Conservation (phyloP, 2,329 filamentous ascomycete genomes). For the Rhinocladiella similis region DNA sequence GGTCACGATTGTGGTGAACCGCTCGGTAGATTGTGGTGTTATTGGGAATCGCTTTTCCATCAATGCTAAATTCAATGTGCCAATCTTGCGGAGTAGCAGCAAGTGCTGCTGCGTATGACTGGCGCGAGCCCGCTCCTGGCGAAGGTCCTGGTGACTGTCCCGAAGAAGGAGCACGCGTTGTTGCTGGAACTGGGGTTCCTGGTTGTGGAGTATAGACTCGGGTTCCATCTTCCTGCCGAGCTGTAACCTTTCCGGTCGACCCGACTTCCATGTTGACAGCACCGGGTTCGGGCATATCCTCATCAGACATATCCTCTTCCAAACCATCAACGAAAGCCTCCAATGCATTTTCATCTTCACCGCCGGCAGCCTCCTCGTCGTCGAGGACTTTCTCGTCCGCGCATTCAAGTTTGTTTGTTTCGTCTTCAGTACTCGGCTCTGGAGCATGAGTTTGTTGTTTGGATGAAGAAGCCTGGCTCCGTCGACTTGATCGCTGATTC, state of each 20-base stretch:
- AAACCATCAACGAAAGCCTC: slow-evolving; percentile 89
- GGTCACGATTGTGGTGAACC: slow-evolving; percentile 70
- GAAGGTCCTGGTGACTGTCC: slow-evolving; percentile 43
- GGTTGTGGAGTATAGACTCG: slow-evolving; percentile 76
- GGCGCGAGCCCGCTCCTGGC: slow-evolving; percentile 50
- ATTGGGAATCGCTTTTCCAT: slow-evolving; percentile 78
- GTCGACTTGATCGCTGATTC: slow-evolving; percentile 64
- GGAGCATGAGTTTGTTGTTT: slow-evolving; percentile 56
- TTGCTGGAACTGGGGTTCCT: slow-evolving; percentile 37
- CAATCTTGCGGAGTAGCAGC: slow-evolving; percentile 84
- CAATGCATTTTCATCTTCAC: slow-evolving; percentile 58
- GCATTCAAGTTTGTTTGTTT: slow-evolving; percentile 78
- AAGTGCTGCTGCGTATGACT: slow-evolving; percentile 79
- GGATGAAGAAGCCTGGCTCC: slow-evolving; percentile 53
- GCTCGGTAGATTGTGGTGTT: slow-evolving; percentile 96
- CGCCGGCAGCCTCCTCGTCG: slow-evolving; percentile 65
- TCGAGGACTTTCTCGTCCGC: slow-evolving; percentile 86
- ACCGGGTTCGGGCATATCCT: slow-evolving; percentile 74
- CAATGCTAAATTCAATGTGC: slow-evolving; percentile 94
- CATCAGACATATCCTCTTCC: slow-evolving; percentile 77
- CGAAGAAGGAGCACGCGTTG: slow-evolving; percentile 29
- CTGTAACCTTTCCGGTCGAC: slow-evolving; percentile 82
- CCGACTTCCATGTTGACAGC: slow-evolving; percentile 91
- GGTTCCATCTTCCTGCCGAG: slow-evolving; percentile 88
- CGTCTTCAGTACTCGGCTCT: slow-evolving; percentile 59